A percentile compares a stretch with the other conserved stretches of the same genome.
Conservation (phyloP, 2,329 filamentous ascomycete species). For the Cladosporium halotolerans region DNA sequence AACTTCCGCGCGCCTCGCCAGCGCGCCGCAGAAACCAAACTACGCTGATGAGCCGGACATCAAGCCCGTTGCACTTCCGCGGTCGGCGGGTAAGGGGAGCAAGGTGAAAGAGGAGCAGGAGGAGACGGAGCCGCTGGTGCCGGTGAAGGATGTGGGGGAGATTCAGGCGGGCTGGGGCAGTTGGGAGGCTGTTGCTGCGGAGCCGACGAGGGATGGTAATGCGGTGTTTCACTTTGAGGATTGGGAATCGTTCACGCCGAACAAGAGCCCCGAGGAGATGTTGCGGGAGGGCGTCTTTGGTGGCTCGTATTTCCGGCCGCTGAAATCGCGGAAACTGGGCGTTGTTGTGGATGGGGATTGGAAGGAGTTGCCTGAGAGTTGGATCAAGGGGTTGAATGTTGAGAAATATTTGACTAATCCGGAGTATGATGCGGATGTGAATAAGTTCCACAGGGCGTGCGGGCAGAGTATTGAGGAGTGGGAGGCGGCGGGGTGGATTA, state of each 20-base stretch:
- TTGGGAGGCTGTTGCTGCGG: conserved; percentile 37
- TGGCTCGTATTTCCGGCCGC: conserved; percentile 46
- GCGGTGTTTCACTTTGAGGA: conserved; percentile 42
- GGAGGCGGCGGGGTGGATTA: conserved; percentile 52
- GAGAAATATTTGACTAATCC: conserved; percentile 35
- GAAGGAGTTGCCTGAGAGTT: conserved; percentile 40
- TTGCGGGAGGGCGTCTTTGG: conserved; percentile 49
- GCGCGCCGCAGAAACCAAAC: conserved; percentile 27
- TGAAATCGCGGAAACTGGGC: conserved; percentile 39
- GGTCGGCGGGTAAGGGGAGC: conserved; percentile 11
- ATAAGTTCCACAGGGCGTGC: conserved; percentile 49
- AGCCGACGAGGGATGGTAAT: conserved; percentile 38
- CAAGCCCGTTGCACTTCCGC: conserved; percentile 20
- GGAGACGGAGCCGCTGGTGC: conserved; percentile 18
- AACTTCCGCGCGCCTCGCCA: conserved; percentile 45
- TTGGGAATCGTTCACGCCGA: conserved; percentile 43
- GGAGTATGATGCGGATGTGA: conserved; percentile 43
- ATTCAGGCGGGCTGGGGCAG: conserved; percentile 37
- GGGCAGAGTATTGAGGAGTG: conserved; percentile 51
- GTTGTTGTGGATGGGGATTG: conserved; percentile 43
- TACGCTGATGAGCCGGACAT: conserved; percentile 36
- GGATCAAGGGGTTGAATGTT: conserved; percentile 38
- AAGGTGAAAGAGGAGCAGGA: conserved; percentile 1
- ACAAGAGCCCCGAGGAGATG: conserved; percentile 49
- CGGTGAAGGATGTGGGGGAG: conserved; percentile 27